Conservation (phyloP, 495 filamentous ascomycete species). For the Articulospora tetracladia region DNA sequence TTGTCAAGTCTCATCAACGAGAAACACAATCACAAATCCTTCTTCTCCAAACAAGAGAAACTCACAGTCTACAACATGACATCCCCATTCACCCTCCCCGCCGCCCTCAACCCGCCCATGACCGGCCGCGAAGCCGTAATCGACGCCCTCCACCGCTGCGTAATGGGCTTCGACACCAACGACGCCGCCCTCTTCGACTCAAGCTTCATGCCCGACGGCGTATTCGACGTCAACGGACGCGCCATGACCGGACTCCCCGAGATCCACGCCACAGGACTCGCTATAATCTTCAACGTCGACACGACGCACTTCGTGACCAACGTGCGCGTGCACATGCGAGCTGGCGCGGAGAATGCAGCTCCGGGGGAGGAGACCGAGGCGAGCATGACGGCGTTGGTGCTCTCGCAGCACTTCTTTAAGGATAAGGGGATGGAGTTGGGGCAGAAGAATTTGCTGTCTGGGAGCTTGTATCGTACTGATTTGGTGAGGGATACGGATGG, state of each 20-base stretch:
- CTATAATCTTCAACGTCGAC: slow-evolving; percentile 25
- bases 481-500: slow-evolving; percentile 25
- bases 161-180: slow-evolving; percentile 27
- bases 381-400: slow-evolving; percentile 18
- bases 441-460: slow-evolving; percentile 12
- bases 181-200: slow-evolving; percentile 29
- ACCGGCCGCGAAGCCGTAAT: slow-evolving; percentile 30
- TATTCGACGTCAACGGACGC: slow-evolving; percentile 23
- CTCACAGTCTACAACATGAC: slow-evolving; percentile 6
- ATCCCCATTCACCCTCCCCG: slow-evolving; percentile 14
- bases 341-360: not conserved
- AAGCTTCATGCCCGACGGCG: slow-evolving; percentile 19
- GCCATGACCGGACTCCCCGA: slow-evolving; percentile 19
- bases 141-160: slow-evolving; percentile 29
- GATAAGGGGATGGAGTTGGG: slow-evolving; percentile 22
- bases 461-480: slow-evolving; percentile 26
- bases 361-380: slow-evolving; percentile 21
- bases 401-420: slow-evolving; percentile 30
- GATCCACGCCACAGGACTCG: slow-evolving; percentile 21
- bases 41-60: slow-evolving; percentile 8
- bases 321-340: slow-evolving; percentile 25
- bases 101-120: slow-evolving; percentile 9
- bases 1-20: not conserved
- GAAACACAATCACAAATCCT: slow-evolving; percentile 8
- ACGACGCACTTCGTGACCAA: slow-evolving; percentile 33